Base-by-base conservation (phyloP, 73 alveolate genomes). In the Effrenium voratum region DNA sequence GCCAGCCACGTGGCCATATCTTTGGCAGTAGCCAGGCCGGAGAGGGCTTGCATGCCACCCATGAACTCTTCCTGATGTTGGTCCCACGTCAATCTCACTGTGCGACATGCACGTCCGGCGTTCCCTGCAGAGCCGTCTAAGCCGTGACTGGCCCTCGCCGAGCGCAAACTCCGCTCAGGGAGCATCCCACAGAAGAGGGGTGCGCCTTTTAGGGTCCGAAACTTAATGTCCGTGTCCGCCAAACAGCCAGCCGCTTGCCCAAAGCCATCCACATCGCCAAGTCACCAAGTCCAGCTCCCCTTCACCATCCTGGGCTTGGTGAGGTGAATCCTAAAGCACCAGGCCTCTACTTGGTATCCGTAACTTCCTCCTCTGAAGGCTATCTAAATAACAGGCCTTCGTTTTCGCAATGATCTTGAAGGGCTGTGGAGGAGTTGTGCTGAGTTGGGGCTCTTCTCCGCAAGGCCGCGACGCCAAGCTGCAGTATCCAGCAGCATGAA, bases 1-100 rank as follows among this genome's bases (percentile, higher is more conserved):
- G 38, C 2, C 49, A 4, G 82, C 85, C 95, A n/a, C 59, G 68
- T 34, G 32, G 44, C 95, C 85, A 87, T 87, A n/a, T 87, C 95
- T 63, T 87, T 87, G 40, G 95, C 95, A 41, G 60, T 87, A 30
- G 95, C 95, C 24, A 87, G 55, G 40, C 95, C 95, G 52, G 85
- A 63, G 44, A 87, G 83, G 34, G 95, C 36, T 84, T 87, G 95
- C 95, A 87, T 87, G 38, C 95, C 95, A 10, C 84, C 85, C 85
- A 87, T 87, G 84, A 87, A 87, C 84, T 87, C 95, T 26, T 87
- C 95, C 95, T 87, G 32, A n/a, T n/a, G n/a, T n/a, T n/a, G n/a
- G n/a, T n/a, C n/a, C n/a, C n/a, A n/a, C n/a, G n/a, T n/a, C n/a
- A n/a, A n/a, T n/a, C n/a, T n/a, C n/a, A n/a, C n/a, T n/a, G n/a